Base-by-base conservation (phyloP, 1,284 basidiomycete species). In the Tylopilus sp. region DNA sequence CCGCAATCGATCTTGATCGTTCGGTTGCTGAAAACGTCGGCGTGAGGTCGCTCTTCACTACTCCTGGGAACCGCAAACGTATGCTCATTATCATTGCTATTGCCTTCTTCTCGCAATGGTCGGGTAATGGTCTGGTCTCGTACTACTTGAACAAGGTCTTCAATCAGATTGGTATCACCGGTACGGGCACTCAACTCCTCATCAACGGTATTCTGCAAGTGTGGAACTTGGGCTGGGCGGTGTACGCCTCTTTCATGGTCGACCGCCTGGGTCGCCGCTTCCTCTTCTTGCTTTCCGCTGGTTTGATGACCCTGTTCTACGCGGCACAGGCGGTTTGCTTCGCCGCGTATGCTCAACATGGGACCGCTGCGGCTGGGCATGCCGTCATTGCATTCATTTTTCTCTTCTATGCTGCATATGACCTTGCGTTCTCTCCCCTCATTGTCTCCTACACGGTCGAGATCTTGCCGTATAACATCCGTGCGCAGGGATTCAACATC, bases 381-480 rank as follows among this genome's bases (percentile, higher is more conserved):
- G 77, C 82, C 10, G 78, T 88, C 66, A 82, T 90, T 55, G 85
- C 78, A 3, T 84, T 88, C 71, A 85, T 89, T 66, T 89, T 86
- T 77, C 63, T 89, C 50, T 86, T 80, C 72, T 86, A 83, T 59
- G 81, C 80, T 9, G 69, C 74, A 45, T 88, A 85, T 60, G 83
- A 85, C 69, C 68, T 87, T 45, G 85, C 85, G 2, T 87, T 85
- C 71, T 79, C 81, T 2, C 86, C 86, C 7, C 78, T 90, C 49
- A 81, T 88, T 53, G 81, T 87, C 42, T 77, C 80, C 0, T 89
- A 88, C 69, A 83, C 83, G 21, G 75, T 88, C 47, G 86, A 88
- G 64, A 88, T 88, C 66, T 67, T 88, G 33, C 86, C 86, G 4
- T 87, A 73, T 71, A 67, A 71, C 21, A 72, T 90, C 46, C 85